Conservation (phyloP, 2,329 filamentous ascomycete species). For the Onygenales sp. region DNA sequence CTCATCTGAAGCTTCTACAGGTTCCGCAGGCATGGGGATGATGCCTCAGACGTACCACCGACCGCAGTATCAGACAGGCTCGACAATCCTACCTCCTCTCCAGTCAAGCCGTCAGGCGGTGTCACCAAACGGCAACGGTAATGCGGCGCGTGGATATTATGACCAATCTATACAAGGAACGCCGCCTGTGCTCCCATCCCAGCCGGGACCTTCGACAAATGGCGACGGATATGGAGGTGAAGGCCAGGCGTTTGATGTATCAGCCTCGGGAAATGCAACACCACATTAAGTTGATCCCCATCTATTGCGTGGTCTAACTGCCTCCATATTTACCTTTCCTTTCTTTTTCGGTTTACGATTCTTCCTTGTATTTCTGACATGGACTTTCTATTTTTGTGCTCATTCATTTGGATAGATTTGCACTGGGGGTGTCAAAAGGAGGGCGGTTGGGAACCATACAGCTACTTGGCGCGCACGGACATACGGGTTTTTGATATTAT, state of each 20-base stretch:
- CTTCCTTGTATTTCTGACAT: neutral
- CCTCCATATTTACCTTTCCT: neutral
- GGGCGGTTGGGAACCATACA: neutral
- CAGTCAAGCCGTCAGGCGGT: neutral
- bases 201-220: neutral
- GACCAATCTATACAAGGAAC: conserved; percentile 1
- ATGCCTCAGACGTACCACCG: conserved; percentile 4
- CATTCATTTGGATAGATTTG: conserved; percentile 1
- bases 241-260: neutral
- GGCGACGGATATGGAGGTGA: neutral
- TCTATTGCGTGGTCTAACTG: neutral
- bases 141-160: neutral
- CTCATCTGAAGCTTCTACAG: conserved; percentile 1
- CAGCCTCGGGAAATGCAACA: neutral
- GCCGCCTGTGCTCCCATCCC: neutral
- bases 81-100: neutral
- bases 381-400: neutral
- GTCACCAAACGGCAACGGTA: neutral
- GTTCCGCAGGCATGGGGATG: conserved; percentile 3
- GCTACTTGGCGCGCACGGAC: neutral
- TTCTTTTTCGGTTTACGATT: conserved; percentile 1
- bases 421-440: neutral
- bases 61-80: neutral
- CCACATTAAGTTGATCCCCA: neutral
- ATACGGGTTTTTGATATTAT: neutral